A percentile compares a stretch with the other conserved stretches of the same genome.
These are phyloP conservation scores for Hansenula sp. DNA, from an alignment of 1,139 yeast species.

Conservation along the genomic window DNA sequence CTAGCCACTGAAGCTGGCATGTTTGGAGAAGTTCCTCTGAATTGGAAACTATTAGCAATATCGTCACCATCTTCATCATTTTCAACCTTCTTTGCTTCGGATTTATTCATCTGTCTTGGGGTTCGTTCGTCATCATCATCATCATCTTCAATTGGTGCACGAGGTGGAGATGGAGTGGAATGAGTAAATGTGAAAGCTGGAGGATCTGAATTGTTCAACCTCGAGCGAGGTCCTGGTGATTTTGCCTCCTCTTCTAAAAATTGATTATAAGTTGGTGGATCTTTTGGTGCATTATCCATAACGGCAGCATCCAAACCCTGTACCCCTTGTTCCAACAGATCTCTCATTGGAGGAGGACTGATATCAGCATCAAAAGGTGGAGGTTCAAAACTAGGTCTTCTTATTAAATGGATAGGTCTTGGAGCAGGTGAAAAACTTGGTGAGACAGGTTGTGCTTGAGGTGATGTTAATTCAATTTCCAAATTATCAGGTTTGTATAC, in stretches of 20 bases:
- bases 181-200: constrained; percentile 21
- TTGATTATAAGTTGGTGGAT: constrained; percentile 33
- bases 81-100: neutral
- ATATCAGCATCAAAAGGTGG: constrained; percentile 28
- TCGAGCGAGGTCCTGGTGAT: constrained; percentile 6
- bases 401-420: constrained; percentile 23
- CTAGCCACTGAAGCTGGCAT: constrained; percentile 29
- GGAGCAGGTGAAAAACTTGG: constrained; percentile 34
- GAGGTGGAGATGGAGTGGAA: constrained; percentile 20
- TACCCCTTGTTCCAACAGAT: constrained; percentile 2
- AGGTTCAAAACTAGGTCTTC: constrained; percentile 25
- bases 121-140: constrained; percentile 11
- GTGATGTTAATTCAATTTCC: constrained; percentile 45
- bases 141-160: constrained; percentile 5
- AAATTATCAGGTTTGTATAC: constrained; percentile 52
- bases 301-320: constrained; percentile 22
- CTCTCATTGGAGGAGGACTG: constrained; percentile 27
- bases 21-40: constrained; percentile 28
- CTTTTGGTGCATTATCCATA: constrained; percentile 31
- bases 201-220: neutral
- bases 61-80: constrained; percentile 22
- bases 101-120: constrained; percentile 1
- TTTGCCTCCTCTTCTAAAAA: constrained; percentile 21
- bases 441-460: constrained; percentile 50
- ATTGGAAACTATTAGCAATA: constrained; percentile 28